Conservation (phyloP, 805 yeast genomes). For the Candida saitoana region DNA sequence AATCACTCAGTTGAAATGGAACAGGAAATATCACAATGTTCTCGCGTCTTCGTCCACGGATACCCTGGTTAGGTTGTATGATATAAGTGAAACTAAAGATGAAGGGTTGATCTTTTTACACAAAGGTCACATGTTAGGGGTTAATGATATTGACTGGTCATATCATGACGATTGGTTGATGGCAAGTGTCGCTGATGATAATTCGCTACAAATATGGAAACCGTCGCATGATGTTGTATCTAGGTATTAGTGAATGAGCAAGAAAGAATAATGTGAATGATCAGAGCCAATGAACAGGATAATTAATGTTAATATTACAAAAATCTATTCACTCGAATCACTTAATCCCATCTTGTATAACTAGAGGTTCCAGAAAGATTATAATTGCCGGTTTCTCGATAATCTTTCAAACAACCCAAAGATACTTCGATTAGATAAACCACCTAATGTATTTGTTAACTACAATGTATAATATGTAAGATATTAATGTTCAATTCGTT, state of each 20-base stretch:
- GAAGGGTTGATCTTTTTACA: conserved; percentile 56
- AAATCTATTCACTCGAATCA: conserved; percentile 1
- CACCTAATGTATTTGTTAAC: too few species aligned
- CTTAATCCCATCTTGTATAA: neutral
- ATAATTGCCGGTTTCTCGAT: too few species aligned
- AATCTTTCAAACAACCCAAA: too few species aligned
- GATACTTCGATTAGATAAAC: too few species aligned
- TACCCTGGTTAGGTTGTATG: conserved; percentile 60
- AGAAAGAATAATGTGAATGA: too few species aligned
- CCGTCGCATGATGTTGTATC: conserved; percentile 40
- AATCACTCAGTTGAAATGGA: conserved; percentile 72
- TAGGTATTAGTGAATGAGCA: too few species aligned
- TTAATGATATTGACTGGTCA: conserved; percentile 83
- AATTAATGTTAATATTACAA: too few species aligned
- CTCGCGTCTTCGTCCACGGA: conserved; percentile 67
- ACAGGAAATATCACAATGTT: conserved; percentile 48
- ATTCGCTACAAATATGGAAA: conserved; percentile 82
- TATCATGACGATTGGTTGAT: conserved; percentile 64
- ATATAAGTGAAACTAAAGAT: conserved; percentile 31
- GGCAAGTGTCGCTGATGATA: conserved; percentile 79
- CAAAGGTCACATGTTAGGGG: conserved; percentile 84
- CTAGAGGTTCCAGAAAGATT: neutral
- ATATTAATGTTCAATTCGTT: too few species aligned
- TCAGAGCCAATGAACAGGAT: too few species aligned
- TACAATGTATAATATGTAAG: too few species aligned